phyloP scores from a whole-genome alignment of 306 rosid genomes.

The Castanea mollissima region DNA sequence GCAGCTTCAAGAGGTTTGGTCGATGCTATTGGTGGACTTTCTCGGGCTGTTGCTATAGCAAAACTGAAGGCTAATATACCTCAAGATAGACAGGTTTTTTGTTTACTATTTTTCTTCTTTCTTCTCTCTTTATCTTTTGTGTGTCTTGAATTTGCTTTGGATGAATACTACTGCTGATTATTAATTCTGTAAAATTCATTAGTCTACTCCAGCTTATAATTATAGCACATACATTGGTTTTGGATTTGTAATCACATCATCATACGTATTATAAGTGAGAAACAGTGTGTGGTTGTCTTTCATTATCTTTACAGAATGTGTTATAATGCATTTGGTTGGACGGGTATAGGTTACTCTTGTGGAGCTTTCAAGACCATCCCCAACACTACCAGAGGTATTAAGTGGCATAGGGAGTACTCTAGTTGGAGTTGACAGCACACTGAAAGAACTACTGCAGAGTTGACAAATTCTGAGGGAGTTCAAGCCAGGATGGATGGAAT shows the following conservation, averaged over 20 bases:
- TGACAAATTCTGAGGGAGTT: slow-evolving; percentile 64
- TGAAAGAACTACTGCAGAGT: slow-evolving; percentile 56
- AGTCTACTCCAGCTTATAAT: not conserved
- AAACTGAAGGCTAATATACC: slow-evolving; percentile 91
- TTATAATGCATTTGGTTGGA: not conserved
- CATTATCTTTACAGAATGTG: not conserved
- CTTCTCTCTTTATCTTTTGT: not conserved
- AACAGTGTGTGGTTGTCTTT: not conserved
- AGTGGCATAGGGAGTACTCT: slow-evolving; percentile 65
- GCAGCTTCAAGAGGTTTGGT: slow-evolving; percentile 79
- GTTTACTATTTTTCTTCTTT: not conserved
- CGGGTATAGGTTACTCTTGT: slow-evolving; percentile 68
- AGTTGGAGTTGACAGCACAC: slow-evolving; percentile 60
- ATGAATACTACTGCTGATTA: not conserved
- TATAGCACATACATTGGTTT: not conserved
- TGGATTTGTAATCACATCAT: not conserved
- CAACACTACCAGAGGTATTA: slow-evolving; percentile 67
- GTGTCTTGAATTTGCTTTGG: not conserved
- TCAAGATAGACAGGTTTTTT: slow-evolving; percentile 63
- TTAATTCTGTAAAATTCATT: not conserved
- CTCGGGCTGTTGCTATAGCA: slow-evolving; percentile 90
- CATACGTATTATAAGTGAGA: not conserved
- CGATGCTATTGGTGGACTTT: slow-evolving; percentile 90
- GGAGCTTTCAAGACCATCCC: slow-evolving; percentile 78
- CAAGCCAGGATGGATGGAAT: slow-evolving; percentile 95